Percentiles rank a stretch among this genome's conserved stretches.
Evolutionary conservation across 805 yeast genomes (phyloP).

Genomic region (Diddensiella caesifluorescens): DNA sequence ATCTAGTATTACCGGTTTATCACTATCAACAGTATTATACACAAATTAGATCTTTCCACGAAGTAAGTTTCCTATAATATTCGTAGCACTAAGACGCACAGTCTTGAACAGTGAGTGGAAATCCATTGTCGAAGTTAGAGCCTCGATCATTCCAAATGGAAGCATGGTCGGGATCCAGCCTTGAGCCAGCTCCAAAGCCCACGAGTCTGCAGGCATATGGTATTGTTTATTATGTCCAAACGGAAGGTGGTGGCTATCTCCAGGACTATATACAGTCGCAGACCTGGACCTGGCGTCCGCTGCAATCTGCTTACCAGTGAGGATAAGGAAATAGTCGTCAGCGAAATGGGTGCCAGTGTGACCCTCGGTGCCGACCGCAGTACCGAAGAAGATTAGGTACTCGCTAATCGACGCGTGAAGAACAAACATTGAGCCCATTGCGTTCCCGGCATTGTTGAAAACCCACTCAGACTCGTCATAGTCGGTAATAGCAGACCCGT

Average conservation of each 20-base stretch:
- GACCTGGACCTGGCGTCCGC: slow-evolving; percentile 56
- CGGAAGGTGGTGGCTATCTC: slow-evolving; percentile 73
- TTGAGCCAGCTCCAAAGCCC: slow-evolving; percentile 93
- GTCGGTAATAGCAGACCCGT: slow-evolving; percentile 71
- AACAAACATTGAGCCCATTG: slow-evolving; percentile 91
- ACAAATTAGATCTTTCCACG: slow-evolving; percentile 63
- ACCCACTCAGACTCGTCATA: slow-evolving; percentile 82
- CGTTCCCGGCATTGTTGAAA: slow-evolving; percentile 97
- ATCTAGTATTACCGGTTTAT: too few species aligned
- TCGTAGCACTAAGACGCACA: slow-evolving; percentile 64
- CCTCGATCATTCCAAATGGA: slow-evolving; percentile 88
- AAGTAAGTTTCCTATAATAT: slow-evolving; percentile 64
- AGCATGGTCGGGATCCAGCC: slow-evolving; percentile 99
- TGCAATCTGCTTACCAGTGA: slow-evolving; percentile 74
- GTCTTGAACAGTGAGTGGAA: slow-evolving; percentile 63
- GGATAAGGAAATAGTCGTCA: slow-evolving; percentile 93
- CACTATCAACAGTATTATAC: too few species aligned
- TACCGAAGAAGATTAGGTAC: slow-evolving; percentile 87
- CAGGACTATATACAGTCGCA: slow-evolving; percentile 77
- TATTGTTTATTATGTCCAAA: slow-evolving; percentile 81
- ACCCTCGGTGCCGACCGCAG: slow-evolving; percentile 93
- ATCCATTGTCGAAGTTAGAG: slow-evolving; percentile 76
- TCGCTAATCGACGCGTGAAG: slow-evolving; percentile 92
- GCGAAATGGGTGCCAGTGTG: slow-evolving; percentile 95
- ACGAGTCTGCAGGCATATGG: slow-evolving; percentile 72